A percentile compares a stretch with the other conserved stretches of the same genome.
phyloP scores from a whole-genome alignment of 306 rosid species.

The Hippophae rhamnoides region DNA sequence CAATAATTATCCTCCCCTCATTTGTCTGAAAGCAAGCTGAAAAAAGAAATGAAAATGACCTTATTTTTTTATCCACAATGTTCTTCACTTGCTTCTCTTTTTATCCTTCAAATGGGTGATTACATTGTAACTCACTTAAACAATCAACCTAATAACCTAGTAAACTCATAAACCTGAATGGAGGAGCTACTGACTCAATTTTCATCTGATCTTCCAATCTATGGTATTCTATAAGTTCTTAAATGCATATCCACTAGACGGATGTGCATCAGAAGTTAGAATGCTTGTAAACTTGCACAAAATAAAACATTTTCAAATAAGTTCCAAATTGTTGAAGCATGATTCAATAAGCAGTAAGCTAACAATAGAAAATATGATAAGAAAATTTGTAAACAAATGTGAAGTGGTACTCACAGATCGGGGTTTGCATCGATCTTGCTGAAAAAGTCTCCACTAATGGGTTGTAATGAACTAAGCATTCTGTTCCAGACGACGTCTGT shows the following conservation, averaged over 20 bases:
- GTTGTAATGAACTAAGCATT: slow-evolving; percentile 72
- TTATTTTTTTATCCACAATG: too few species aligned
- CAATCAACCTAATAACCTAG: too few species aligned
- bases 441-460: slow-evolving; percentile 70
- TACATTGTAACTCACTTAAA: too few species aligned
- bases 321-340: background rate
- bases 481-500: slow-evolving; percentile 74
- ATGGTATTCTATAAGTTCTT: background rate
- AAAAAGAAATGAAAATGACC: too few species aligned
- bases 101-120: too few species aligned
- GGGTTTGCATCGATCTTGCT: slow-evolving; percentile 94
- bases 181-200: too few species aligned
- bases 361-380: background rate
- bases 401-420: slow-evolving; percentile 64
- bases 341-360: background rate
- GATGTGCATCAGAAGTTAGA: slow-evolving; percentile 1
- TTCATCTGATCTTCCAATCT: background rate
- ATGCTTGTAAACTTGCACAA: background rate
- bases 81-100: too few species aligned
- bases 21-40: too few species aligned
- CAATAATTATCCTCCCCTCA: too few species aligned
- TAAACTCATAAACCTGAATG: too few species aligned
- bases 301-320: background rate
- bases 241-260: background rate
- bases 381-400: slow-evolving; percentile 1